These are phyloP conservation scores for Mycosphaerella arachidis DNA, from an alignment of 2,329 filamentous ascomycete species.

Conservation along the genomic window DNA sequence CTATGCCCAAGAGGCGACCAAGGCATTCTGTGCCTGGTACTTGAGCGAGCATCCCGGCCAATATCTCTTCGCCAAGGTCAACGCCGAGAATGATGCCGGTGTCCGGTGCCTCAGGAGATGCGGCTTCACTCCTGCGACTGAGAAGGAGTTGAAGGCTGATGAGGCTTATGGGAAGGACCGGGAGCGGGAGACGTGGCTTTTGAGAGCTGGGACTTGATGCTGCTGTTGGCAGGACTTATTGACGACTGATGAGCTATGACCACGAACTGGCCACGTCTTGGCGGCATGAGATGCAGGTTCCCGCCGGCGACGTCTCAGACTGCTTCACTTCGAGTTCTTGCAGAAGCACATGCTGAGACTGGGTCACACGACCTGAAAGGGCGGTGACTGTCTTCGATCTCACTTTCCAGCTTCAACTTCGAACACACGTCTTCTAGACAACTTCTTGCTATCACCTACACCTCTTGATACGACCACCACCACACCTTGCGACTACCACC, in stretches of 20 bases:
- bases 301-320: neutral
- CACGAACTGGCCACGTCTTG: neutral
- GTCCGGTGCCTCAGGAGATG: conserved; percentile 13
- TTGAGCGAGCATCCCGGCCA: conserved; percentile 5
- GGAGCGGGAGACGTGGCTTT: conserved; percentile 13
- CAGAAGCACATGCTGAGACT: neutral
- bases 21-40: conserved; percentile 18
- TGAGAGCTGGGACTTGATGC: neutral
- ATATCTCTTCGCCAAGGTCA: conserved; percentile 17
- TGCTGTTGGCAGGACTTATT: neutral
- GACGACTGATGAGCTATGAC: neutral
- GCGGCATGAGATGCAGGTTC: neutral
- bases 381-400: neutral
- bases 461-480: neutral
- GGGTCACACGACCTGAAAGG: neutral
- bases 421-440: neutral
- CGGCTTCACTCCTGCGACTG: conserved; percentile 12
- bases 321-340: neutral
- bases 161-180: conserved; percentile 7
- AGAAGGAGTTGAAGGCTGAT: conserved; percentile 4
- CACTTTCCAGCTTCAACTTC: neutral
- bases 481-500: neutral
- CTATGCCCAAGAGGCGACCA: conserved; percentile 15
- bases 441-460: neutral
- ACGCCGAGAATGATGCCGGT: conserved; percentile 15